Conservation (phyloP, 768 basidiomycete species). For the Mycena vitilis region DNA sequence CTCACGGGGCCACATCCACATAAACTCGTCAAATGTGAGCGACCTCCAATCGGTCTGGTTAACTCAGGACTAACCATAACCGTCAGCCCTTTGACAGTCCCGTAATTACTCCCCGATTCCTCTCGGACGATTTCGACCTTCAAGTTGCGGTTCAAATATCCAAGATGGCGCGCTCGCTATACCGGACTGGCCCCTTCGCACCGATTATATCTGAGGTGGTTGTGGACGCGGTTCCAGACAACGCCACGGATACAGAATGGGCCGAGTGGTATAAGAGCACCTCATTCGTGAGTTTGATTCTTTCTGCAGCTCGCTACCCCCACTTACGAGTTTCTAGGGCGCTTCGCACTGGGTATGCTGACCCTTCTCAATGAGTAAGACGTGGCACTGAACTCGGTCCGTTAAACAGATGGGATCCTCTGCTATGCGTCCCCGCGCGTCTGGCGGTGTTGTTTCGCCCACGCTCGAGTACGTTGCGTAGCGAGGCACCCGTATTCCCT, state of each 20-base stretch:
- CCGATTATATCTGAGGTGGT: conserved; percentile 28
- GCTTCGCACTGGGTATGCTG: conserved; percentile 30
- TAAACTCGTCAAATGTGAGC: conserved; percentile 28
- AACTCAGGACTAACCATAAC: not conserved
- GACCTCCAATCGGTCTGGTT: not conserved
- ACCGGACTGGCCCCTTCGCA: conserved; percentile 10
- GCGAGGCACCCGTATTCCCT: too few species aligned
- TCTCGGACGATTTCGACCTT: conserved; percentile 30
- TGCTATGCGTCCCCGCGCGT: conserved; percentile 40
- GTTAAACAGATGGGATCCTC: conserved; percentile 30
- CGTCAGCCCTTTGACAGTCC: conserved; percentile 24
- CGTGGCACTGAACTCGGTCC: not conserved
- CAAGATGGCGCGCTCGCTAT: conserved; percentile 17
- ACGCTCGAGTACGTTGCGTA: conserved; percentile 21
- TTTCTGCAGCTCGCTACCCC: not conserved
- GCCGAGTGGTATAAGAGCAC: conserved; percentile 25
- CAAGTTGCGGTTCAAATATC: conserved; percentile 20
- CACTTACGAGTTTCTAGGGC: conserved; percentile 8
- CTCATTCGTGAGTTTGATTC: conserved; percentile 16
- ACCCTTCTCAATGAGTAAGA: not conserved
- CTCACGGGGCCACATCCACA: conserved; percentile 28
- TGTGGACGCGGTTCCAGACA: conserved; percentile 24
- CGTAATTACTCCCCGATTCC: conserved; percentile 28
- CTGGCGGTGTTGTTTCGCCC: conserved; percentile 42
- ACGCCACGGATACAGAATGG: conserved; percentile 29